Base-by-base conservation (phyloP, 2,329 filamentous ascomycete species). In the Diplodia sapinea region DNA sequence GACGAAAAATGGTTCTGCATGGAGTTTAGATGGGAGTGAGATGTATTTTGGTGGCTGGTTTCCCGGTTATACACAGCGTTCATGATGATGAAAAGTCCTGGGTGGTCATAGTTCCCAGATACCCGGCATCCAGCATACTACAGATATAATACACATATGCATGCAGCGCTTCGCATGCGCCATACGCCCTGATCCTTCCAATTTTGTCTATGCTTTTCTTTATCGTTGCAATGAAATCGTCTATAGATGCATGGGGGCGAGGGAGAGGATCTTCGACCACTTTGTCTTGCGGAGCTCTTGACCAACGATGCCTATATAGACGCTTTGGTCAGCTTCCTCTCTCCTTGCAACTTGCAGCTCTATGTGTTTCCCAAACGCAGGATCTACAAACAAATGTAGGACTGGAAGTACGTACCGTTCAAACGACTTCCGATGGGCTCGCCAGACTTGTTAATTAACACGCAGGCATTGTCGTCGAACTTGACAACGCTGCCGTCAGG, bases 391-490 rank as follows among this genome's bases (percentile, higher is more conserved):
- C 15, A 36, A n/a, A 7, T 12, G 31, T 26, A 15, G 36, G 17
- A 12, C 3, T 38, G 9, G 43, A n/a, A 20, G 47, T 51, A 63
- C 59, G 59, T 70, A 85, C 88, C 93, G 80, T 93, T 96, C 83
- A 97, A 87, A 78, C 95, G 90, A 17, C 91, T 93, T 64, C 95
- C 95, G 73, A 99, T 92, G 29, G 95, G 95, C 79, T 99, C 95
- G 52, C 95, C 96, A 11, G 92, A 87, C 86, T 98, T 99, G 83
- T 96, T 98, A 79, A 99, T 91, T 73, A 99, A 84, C 55, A 99
- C 95, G 78, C 95, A 99, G 57, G 95, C 95, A 80, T 99, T 99
- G 82, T 99, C 95, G 81, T 96, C 95, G 79, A 99, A 99, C 73
- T 89, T 89, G 72, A 99, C 90, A 56, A 95, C 89, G 76, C 90